Evolutionary conservation across 164 flowering plant species (phyloP).

Genomic region (Nymphaea thermarum): DNA sequence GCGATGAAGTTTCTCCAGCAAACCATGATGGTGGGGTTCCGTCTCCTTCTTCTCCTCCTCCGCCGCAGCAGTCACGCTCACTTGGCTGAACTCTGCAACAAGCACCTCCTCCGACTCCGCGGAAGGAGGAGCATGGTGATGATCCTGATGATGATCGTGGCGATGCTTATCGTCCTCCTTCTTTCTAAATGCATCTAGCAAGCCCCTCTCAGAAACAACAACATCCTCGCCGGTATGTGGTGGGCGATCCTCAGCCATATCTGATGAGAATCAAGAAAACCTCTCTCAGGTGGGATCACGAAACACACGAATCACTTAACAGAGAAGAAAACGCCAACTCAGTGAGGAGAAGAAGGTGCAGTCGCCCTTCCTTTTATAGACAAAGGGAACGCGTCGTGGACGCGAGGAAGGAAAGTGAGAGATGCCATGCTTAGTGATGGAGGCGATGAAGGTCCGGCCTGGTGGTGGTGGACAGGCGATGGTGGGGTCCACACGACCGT

Average conservation of each 20-base stretch:
- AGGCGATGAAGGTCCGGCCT: not conserved
- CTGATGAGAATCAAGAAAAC: not conserved
- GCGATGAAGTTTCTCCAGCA: conserved; percentile 52
- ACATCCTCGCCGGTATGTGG: not conserved
- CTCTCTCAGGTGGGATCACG: not conserved
- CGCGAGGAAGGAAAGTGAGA: conserved; percentile 3
- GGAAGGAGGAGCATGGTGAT: not conserved
- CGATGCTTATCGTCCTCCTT: not conserved
- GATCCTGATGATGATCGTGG: not conserved
- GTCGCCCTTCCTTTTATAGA: not conserved
- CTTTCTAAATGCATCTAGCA: not conserved
- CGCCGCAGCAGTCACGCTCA: not conserved
- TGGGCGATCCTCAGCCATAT: not conserved
- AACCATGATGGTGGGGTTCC: conserved; percentile 30
- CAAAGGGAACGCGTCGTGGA: not conserved
- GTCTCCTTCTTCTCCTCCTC: conserved; percentile 3
- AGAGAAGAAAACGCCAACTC: not conserved
- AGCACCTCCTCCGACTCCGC: conserved; percentile 11
- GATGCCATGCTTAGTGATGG: not conserved
- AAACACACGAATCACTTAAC: not conserved
- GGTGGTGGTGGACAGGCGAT: not conserved
- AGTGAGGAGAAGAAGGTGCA: not conserved
- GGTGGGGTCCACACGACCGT: not conserved
- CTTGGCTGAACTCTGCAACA: conserved; percentile 12
- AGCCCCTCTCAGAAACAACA: not conserved